Conservation (phyloP, 2,329 filamentous ascomycete genomes). For the Pochonia chlamydosporia region DNA sequence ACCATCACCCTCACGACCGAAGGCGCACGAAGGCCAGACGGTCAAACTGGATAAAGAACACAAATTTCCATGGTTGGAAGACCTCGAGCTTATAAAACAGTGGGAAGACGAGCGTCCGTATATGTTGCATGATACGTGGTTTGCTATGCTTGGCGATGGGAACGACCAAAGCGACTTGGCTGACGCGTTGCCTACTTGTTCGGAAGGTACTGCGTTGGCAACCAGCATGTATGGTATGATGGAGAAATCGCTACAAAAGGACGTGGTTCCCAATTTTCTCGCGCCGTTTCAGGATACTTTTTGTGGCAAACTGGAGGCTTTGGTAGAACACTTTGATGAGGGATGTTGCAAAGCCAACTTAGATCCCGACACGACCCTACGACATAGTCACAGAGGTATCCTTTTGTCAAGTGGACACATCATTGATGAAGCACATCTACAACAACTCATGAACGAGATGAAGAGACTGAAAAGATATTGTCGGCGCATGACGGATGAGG, state of each 20-base stretch:
- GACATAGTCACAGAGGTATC: background rate
- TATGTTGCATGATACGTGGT: background rate
- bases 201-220: background rate
- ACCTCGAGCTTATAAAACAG: background rate
- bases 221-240: too few relatives aligned
- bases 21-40: too few relatives aligned
- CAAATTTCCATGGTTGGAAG: background rate
- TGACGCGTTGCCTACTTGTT: background rate
- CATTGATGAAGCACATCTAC: background rate
- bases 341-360: background rate
- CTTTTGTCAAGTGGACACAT: background rate
- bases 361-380: too few relatives aligned
- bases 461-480: background rate
- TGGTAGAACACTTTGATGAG: slow-evolving; percentile 5
- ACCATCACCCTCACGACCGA: background rate
- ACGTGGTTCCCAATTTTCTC: background rate
- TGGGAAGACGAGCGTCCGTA: background rate
- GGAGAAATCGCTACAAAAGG: background rate
- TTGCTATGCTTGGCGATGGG: background rate
- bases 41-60: too few relatives aligned
- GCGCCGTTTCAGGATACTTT: background rate
- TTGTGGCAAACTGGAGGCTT: slow-evolving; percentile 1
- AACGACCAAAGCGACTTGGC: background rate
- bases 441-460: background rate
- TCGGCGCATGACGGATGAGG: background rate